phyloP scores from a whole-genome alignment of 1,139 yeast genomes.

The Candida albicans region DNA sequence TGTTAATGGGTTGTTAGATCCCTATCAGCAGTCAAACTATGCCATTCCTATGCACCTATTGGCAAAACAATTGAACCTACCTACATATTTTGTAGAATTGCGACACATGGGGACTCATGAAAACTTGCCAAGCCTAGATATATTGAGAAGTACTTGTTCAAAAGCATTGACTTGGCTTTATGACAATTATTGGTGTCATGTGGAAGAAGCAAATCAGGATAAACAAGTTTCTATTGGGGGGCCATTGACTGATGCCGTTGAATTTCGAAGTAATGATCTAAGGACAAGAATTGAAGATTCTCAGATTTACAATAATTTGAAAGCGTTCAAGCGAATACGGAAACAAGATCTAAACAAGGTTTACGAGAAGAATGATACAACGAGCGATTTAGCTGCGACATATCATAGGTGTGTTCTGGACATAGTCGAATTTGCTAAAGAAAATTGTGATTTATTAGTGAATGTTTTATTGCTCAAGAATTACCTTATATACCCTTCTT shows the following conservation, averaged over 20 bases:
- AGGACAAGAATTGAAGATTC: conserved; percentile 5
- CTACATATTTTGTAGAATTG: conserved; percentile 83
- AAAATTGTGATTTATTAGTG: conserved; percentile 12
- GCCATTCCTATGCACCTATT: conserved; percentile 78
- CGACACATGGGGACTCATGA: conserved; percentile 95
- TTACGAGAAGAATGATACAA: conserved; percentile 37
- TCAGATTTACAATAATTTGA: conserved; percentile 21
- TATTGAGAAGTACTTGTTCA: conserved; percentile 57
- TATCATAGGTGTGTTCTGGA: conserved; percentile 24
- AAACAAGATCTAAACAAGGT: conserved; percentile 43
- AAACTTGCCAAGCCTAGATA: conserved; percentile 65
- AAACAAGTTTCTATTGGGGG: conserved; percentile 13
- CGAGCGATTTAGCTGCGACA: conserved; percentile 33
- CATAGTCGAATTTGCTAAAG: conserved; percentile 12
- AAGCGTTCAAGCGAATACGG: conserved; percentile 39
- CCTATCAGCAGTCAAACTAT: conserved; percentile 73
- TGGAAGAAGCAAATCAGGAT: conserved; percentile 22
- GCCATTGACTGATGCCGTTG: conserved; percentile 6
- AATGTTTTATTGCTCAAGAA: conserved; percentile 24
- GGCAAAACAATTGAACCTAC: conserved; percentile 69
- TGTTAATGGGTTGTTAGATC: conserved; percentile 90
- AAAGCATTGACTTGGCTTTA: conserved; percentile 77
- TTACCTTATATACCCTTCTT: conserved; percentile 29
- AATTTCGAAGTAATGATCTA: conserved; percentile 2
- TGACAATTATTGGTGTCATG: conserved; percentile 68